Conservation (phyloP, 2,329 filamentous ascomycete species). For the Bipolaris cookei region DNA sequence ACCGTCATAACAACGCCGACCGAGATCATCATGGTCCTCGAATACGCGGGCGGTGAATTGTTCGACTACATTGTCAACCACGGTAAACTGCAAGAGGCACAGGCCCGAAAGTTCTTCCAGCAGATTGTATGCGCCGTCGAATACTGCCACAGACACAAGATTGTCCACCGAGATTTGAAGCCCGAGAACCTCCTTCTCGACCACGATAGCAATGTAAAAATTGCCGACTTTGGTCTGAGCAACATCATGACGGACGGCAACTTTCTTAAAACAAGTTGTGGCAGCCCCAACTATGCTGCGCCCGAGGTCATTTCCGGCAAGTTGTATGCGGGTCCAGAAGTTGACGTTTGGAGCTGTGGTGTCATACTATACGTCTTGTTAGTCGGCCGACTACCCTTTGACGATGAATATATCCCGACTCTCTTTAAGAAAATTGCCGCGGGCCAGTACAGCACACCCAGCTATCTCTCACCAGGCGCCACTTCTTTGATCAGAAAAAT, state of each 20-base stretch:
- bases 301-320: constrained; percentile 98
- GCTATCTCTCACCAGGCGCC: constrained; percentile 87
- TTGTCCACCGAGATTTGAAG: constrained; percentile 96
- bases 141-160: constrained; percentile 98
- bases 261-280: constrained; percentile 97
- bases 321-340: constrained; percentile 94
- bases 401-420: constrained; percentile 97
- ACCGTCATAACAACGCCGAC: constrained; percentile 94
- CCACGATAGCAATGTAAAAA: constrained; percentile 96
- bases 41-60: constrained; percentile 94
- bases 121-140: constrained; percentile 99
- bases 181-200: constrained; percentile 96
- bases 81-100: constrained; percentile 86
- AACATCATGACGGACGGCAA: constrained; percentile 99
- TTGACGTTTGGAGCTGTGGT: constrained; percentile 97
- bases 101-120: constrained; percentile 97
- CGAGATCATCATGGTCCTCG: constrained; percentile 99
- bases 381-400: constrained; percentile 81
- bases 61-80: constrained; percentile 98
- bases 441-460: constrained; percentile 89
- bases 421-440: constrained; percentile 97
- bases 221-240: constrained; percentile 96
- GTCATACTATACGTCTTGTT: constrained; percentile 77
- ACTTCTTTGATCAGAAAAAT: constrained; percentile 85
- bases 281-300: constrained; percentile 96